These are phyloP conservation scores for Fusarium vanettenii DNA, from an alignment of 2,329 filamentous ascomycete species.

Conservation along the genomic window DNA sequence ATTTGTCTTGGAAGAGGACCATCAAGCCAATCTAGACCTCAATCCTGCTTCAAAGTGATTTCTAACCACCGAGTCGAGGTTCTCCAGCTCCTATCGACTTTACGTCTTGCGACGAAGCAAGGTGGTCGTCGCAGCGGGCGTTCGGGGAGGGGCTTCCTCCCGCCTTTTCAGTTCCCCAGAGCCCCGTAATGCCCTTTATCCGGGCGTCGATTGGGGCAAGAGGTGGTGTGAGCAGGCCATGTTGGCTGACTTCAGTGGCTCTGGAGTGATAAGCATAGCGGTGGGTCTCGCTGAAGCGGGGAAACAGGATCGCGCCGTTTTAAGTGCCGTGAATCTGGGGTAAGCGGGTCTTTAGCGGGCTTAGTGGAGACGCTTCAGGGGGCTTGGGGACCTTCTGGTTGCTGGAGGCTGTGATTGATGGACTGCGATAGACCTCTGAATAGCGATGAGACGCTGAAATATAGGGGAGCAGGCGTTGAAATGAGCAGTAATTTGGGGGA, in stretches of 20 bases:
- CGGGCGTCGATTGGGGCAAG: background rate
- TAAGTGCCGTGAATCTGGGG: conserved; percentile 35
- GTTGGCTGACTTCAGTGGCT: conserved; percentile 5
- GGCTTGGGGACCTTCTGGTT: background rate
- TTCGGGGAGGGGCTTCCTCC: background rate
- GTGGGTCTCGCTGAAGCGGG: conserved; percentile 22
- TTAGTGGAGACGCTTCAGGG: conserved; percentile 30
- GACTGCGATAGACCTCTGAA: conserved; percentile 22
- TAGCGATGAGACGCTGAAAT: conserved; percentile 9
- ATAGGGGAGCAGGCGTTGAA: background rate
- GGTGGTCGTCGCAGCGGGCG: background rate
- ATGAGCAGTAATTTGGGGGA: background rate
- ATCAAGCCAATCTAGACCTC: background rate
- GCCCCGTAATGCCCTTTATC: conserved; percentile 10
- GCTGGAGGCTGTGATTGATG: conserved; percentile 18
- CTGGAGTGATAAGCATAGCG: conserved; percentile 2
- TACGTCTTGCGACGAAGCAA: background rate
- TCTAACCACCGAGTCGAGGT: background rate
- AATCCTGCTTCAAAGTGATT: background rate
- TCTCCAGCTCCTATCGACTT: background rate
- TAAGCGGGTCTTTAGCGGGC: conserved; percentile 30
- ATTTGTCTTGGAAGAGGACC: background rate
- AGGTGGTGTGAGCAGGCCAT: conserved; percentile 4
- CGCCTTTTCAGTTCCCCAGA: background rate
- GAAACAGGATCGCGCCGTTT: conserved; percentile 12